phyloP scores from a whole-genome alignment of 805 yeast species.

The Candida anglica region DNA sequence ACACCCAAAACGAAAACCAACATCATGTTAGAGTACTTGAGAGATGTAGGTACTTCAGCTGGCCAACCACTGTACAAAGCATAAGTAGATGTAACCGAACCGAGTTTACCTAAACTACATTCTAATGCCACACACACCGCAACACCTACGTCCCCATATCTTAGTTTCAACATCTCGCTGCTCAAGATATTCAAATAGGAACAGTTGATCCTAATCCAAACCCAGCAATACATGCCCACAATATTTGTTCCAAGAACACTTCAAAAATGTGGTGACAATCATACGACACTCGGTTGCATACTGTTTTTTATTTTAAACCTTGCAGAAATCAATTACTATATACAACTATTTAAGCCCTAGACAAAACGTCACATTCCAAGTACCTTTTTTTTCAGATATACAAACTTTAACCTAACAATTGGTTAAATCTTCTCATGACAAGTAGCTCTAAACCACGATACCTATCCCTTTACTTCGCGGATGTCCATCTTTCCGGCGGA shows the following conservation, averaged over 20 bases:
- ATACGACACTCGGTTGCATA: conserved; percentile 76
- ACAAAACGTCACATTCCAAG: too few species aligned
- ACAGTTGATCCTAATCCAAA: conserved; percentile 90
- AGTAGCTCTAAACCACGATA: too few species aligned
- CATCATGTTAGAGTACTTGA: conserved; percentile 76
- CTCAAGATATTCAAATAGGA: conserved; percentile 82
- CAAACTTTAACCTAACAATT: too few species aligned
- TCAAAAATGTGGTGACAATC: conserved; percentile 72
- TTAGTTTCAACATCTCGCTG: conserved; percentile 67
- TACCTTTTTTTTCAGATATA: too few species aligned
- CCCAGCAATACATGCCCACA: conserved; percentile 82
- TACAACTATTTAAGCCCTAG: too few species aligned
- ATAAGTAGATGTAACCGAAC: conserved; percentile 81
- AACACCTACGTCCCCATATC: conserved; percentile 79
- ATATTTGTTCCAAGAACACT: conserved; percentile 69
- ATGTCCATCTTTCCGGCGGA: too few species aligned
- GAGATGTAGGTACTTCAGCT: conserved; percentile 59
- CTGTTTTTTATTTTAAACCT: too few species aligned
- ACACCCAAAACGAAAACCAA: conserved; percentile 73
- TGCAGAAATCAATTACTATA: too few species aligned
- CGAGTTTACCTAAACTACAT: conserved; percentile 82
- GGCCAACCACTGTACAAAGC: conserved; percentile 90
- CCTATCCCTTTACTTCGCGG: too few species aligned
- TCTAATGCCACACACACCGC: conserved; percentile 83
- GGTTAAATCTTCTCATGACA: too few species aligned